Conservation (phyloP, 1,284 basidiomycete species). For the Sporisorium reilianum region DNA sequence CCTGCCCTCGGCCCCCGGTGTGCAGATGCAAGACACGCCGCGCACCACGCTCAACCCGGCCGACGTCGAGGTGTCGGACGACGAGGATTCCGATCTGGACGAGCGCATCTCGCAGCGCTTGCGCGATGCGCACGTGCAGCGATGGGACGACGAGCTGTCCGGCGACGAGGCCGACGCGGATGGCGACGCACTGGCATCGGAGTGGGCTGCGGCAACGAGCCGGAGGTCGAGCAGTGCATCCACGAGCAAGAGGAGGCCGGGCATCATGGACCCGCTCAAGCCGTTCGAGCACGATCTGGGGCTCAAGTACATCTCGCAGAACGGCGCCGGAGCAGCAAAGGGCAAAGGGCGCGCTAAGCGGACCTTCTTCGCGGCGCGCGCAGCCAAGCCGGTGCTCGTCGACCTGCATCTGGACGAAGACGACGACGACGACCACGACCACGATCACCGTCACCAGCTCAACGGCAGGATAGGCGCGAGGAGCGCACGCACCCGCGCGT, state of each 20-base stretch:
- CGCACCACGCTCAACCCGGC: slow-evolving; percentile 73
- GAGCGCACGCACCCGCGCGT: slow-evolving; percentile 7
- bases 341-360: slow-evolving; percentile 49
- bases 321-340: slow-evolving; percentile 35
- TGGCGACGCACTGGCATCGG: slow-evolving; percentile 10
- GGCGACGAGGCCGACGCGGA: slow-evolving; percentile 52
- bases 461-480: slow-evolving; percentile 6
- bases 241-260: slow-evolving; percentile 19
- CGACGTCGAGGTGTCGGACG: slow-evolving; percentile 70
- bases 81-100: slow-evolving; percentile 70
- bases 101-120: slow-evolving; percentile 65
- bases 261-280: slow-evolving; percentile 45
- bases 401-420: slow-evolving; percentile 43
- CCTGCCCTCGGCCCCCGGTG: slow-evolving; percentile 85
- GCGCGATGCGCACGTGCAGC: slow-evolving; percentile 62
- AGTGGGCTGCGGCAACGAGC: slow-evolving; percentile 27
- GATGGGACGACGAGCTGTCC: slow-evolving; percentile 63
- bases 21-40: slow-evolving; percentile 87
- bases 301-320: slow-evolving; percentile 39
- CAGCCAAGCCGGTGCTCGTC: slow-evolving; percentile 41
- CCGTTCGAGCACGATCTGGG: slow-evolving; percentile 47
- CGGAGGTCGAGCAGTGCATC: slow-evolving; percentile 12
- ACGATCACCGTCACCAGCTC: slow-evolving; percentile 14
- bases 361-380: slow-evolving; percentile 51
- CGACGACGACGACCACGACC: slow-evolving; percentile 25